phyloP scores from a whole-genome alignment of 805 yeast genomes.

The Wickerhamomyces bisporus region DNA sequence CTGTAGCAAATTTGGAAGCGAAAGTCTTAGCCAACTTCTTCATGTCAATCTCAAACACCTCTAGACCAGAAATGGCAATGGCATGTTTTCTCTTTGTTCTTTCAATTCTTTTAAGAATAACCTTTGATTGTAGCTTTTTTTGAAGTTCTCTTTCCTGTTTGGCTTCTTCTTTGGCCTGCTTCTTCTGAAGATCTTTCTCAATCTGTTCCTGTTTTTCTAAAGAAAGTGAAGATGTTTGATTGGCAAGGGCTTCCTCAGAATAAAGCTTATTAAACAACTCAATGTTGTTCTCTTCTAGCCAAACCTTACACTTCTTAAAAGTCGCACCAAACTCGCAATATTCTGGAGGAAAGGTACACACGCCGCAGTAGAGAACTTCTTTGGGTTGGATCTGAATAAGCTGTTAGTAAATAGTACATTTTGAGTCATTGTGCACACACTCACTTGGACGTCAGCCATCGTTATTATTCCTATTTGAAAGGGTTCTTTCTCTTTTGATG shows the following conservation, averaged over 20 bases:
- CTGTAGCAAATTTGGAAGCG: conserved; percentile 93
- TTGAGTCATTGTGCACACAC: no score
- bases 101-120: conserved; percentile 78
- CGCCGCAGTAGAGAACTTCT: conserved; percentile 61
- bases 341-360: conserved; percentile 82
- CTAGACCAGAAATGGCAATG: conserved; percentile 81
- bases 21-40: conserved; percentile 89
- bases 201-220: conserved; percentile 78
- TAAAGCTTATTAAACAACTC: conserved; percentile 58
- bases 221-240: conserved; percentile 56
- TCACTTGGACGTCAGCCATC: no score
- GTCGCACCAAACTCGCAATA: conserved; percentile 89
- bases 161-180: conserved; percentile 80
- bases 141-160: conserved; percentile 81
- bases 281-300: conserved; percentile 61
- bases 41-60: conserved; percentile 82
- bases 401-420: no score
- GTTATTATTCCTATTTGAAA: no score
- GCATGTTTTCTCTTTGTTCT: conserved; percentile 86
- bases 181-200: conserved; percentile 74
- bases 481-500: no score
- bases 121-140: conserved; percentile 74
- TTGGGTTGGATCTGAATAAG: no score
- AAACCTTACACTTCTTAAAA: conserved; percentile 75
- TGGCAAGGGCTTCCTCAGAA: conserved; percentile 50